Evolutionary conservation across 2,329 filamentous ascomycete genomes (phyloP).

Genomic region (Macrophomina pseudophaseolina): DNA sequence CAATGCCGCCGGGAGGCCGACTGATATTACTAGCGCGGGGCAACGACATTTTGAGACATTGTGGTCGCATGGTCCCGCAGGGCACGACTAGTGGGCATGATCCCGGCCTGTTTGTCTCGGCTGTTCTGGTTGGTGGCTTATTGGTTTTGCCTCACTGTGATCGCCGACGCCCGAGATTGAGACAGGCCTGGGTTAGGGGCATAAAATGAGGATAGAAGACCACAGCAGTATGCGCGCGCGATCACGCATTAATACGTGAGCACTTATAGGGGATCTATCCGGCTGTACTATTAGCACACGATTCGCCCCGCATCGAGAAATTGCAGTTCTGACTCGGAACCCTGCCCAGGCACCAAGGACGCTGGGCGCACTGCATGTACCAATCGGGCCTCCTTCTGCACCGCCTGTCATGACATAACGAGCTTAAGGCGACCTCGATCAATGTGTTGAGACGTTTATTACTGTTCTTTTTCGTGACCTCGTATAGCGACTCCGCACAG

Average conservation of each 20-base stretch:
- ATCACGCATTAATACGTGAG: neutral
- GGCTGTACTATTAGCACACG: neutral
- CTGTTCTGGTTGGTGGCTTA: neutral
- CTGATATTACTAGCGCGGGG: neutral
- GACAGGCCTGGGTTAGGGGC: too few species aligned
- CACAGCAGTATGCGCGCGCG: neutral
- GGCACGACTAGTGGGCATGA: neutral
- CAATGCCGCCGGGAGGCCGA: neutral
- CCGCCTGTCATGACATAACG: neutral
- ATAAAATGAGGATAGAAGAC: neutral
- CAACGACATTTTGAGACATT: neutral
- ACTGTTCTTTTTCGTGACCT: neutral
- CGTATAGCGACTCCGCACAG: neutral
- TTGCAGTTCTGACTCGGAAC: slow-evolving; percentile 5
- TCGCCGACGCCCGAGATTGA: neutral
- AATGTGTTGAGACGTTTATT: neutral
- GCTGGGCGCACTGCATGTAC: neutral
- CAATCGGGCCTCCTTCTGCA: slow-evolving; percentile 5
- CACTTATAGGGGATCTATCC: neutral
- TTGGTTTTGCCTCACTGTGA: neutral
- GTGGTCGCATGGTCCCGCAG: neutral
- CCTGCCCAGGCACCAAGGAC: neutral
- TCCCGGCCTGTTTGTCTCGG: neutral
- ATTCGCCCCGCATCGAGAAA: neutral
- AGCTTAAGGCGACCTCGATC: slow-evolving; percentile 5